Percentiles rank a stretch among this genome's conserved stretches.
phyloP scores from a whole-genome alignment of 495 filamentous ascomycete species.

The Xylaria sp. region DNA sequence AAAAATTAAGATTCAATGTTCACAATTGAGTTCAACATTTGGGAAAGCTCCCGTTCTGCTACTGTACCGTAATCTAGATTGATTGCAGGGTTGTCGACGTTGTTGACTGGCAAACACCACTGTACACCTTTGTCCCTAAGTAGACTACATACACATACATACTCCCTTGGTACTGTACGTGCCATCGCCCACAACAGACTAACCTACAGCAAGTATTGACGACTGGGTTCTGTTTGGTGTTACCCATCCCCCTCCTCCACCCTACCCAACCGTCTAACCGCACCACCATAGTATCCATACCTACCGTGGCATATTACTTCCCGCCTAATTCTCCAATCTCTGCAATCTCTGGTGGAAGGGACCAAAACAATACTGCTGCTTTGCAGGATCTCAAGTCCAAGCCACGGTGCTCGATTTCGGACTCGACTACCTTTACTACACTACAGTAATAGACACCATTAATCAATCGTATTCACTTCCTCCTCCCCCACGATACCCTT shows the following conservation, averaged over 20 bases:
- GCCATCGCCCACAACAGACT: not conserved
- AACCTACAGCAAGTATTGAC: not conserved
- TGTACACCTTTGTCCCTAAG: not conserved
- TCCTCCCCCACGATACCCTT: constrained; percentile 2
- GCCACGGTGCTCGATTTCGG: not conserved
- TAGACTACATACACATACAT: no score
- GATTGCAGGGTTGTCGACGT: not conserved
- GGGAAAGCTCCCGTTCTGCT: constrained; percentile 36
- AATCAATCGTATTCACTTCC: constrained; percentile 11
- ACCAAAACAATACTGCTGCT: not conserved
- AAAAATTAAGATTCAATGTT: constrained; percentile 28
- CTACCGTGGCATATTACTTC: constrained; percentile 5
- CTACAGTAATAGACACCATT: constrained; percentile 25
- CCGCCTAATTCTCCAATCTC: constrained; percentile 9
- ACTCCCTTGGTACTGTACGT: not conserved
- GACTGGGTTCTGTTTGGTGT: not conserved
- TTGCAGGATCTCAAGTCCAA: not conserved
- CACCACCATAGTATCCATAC: not conserved
- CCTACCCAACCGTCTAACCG: not conserved
- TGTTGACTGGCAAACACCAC: not conserved
- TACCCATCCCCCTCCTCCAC: not conserved
- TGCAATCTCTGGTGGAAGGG: not conserved
- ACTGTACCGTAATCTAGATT: constrained; percentile 2
- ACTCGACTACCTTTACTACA: not conserved
- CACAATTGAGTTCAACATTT: constrained; percentile 44